Conservation (phyloP, 2,329 filamentous ascomycete genomes). For the Cladophialophora psammophila region DNA sequence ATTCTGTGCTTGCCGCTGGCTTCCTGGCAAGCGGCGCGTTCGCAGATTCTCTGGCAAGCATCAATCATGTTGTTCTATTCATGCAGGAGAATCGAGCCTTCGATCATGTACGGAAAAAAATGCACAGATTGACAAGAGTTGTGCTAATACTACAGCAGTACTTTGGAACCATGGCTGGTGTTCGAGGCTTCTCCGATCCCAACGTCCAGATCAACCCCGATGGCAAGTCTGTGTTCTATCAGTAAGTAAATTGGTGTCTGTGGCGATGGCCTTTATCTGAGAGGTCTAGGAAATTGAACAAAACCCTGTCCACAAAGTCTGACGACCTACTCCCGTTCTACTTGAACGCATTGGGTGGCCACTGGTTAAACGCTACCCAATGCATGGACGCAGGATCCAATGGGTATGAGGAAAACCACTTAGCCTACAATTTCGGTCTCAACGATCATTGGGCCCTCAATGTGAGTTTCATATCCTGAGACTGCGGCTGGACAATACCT, state of each 20-base stretch:
- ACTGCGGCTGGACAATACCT: neutral
- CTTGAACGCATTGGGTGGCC: conserved; percentile 62
- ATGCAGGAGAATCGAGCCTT: conserved; percentile 61
- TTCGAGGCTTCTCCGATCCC: conserved; percentile 64
- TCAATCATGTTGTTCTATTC: conserved; percentile 65
- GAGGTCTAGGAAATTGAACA: conserved; percentile 47
- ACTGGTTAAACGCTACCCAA: conserved; percentile 60
- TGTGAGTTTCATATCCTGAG: neutral
- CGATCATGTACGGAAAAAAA: conserved; percentile 44
- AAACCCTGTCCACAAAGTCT: conserved; percentile 50
- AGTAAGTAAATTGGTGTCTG: conserved; percentile 47
- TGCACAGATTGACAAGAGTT: neutral
- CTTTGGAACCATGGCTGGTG: conserved; percentile 64
- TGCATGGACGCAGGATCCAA: conserved; percentile 63
- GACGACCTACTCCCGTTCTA: conserved; percentile 61
- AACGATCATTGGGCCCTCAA: conserved; percentile 63
- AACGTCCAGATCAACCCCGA: conserved; percentile 61
- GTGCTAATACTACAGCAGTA: conserved; percentile 51
- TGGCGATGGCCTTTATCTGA: neutral
- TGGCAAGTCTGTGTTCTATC: conserved; percentile 56
- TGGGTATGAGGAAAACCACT: conserved; percentile 61
- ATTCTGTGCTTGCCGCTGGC: conserved; percentile 12
- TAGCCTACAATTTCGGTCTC: conserved; percentile 58
- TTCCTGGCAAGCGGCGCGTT: conserved; percentile 3
- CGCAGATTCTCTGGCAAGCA: conserved; percentile 57